Percentiles rank a stretch among this genome's conserved stretches.
These are phyloP conservation scores for Cercospora citrullina DNA, from an alignment of 2,329 filamentous ascomycete species.

Conservation along the genomic window DNA sequence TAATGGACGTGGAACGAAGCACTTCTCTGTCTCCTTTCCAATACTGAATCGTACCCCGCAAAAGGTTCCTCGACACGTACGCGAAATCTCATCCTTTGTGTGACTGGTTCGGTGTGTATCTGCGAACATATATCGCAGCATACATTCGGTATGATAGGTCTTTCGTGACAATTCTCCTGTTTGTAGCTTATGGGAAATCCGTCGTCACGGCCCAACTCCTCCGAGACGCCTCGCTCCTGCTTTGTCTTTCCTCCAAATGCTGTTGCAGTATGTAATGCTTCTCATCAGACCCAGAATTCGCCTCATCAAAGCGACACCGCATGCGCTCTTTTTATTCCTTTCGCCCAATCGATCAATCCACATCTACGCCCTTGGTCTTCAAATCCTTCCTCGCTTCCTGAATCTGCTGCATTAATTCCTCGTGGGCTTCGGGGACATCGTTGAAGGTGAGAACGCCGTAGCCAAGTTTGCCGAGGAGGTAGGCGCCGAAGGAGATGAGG, in stretches of 20 bases:
- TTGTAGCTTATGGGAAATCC: too few species aligned
- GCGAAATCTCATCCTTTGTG: background rate
- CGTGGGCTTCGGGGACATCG: conserved; percentile 87
- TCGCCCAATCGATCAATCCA: conserved; percentile 71
- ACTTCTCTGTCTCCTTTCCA: background rate
- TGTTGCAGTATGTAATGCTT: background rate
- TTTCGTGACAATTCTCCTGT: background rate
- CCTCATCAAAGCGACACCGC: too few species aligned
- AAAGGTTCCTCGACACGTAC: background rate
- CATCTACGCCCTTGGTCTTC: conserved; percentile 71
- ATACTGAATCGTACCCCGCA: background rate
- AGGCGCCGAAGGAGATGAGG: conserved; percentile 85
- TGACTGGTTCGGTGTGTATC: background rate
- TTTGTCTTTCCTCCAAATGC: background rate
- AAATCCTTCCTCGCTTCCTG: conserved; percentile 73
- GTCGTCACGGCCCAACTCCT: background rate
- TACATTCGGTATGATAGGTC: background rate
- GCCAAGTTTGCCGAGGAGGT: conserved; percentile 87
- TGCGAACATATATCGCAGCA: background rate
- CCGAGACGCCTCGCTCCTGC: background rate
- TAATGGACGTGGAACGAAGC: background rate
- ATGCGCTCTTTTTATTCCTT: too few species aligned
- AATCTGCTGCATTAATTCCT: conserved; percentile 85
- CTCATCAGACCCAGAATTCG: too few species aligned
- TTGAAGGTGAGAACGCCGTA: conserved; percentile 95